Conservation (phyloP, 768 basidiomycete genomes). For the Lactarius indigo region DNA sequence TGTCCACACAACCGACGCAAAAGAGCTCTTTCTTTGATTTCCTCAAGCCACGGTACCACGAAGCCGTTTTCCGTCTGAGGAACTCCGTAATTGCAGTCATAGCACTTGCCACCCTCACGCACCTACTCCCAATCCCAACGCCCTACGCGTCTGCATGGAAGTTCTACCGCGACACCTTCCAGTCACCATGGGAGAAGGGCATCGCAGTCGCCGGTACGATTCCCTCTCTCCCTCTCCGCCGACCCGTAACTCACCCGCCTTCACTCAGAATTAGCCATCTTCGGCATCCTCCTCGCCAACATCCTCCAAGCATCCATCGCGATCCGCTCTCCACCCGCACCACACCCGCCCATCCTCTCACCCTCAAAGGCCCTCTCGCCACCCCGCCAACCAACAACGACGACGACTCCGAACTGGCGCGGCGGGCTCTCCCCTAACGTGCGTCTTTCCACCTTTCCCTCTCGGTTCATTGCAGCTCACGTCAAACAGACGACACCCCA, state of each 20-base stretch:
- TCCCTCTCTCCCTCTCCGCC: not conserved
- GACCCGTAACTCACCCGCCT: not conserved
- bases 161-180: conserved; percentile 23
- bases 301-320: conserved; percentile 19
- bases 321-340: conserved; percentile 19
- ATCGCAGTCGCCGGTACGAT: conserved; percentile 17
- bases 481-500: conserved; percentile 22
- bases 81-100: conserved; percentile 20
- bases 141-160: conserved; percentile 23
- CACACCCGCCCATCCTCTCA: conserved; percentile 16
- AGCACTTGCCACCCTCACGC: conserved; percentile 17
- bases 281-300: conserved; percentile 19
- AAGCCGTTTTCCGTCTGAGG: conserved; percentile 21
- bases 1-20: conserved; percentile 2
- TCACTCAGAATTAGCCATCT: conserved; percentile 14
- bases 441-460: not conserved
- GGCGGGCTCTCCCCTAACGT: conserved; percentile 23
- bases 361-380: conserved; percentile 16
- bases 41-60: conserved; percentile 22
- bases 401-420: conserved; percentile 16
- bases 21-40: conserved; percentile 17
- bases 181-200: conserved; percentile 19
- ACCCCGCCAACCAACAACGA: not conserved
- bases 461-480: not conserved
- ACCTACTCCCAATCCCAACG: conserved; percentile 25